Evolutionary conservation across 2,329 filamentous ascomycete genomes (phyloP).

Genomic region (Diaporthe aspalathi): DNA sequence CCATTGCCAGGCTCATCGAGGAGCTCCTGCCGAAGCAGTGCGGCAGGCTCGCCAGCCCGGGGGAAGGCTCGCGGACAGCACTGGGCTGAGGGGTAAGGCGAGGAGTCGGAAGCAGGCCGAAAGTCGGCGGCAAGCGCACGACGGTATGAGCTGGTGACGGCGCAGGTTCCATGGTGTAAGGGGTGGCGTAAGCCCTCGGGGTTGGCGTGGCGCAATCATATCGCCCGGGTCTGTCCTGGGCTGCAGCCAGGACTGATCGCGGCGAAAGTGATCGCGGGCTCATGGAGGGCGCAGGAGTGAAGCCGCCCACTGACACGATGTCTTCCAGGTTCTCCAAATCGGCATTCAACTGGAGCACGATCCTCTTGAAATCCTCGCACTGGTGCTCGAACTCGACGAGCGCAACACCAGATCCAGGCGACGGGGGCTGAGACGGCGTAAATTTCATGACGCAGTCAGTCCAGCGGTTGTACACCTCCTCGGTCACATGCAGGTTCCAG

Average conservation of each 20-base stretch:
- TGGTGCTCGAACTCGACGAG: conserved; percentile 57
- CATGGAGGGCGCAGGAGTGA: conserved; percentile 36
- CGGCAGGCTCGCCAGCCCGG: conserved; percentile 47
- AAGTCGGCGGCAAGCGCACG: conserved; percentile 61
- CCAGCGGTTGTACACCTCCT: conserved; percentile 91
- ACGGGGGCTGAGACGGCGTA: conserved; percentile 73
- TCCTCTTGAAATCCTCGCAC: conserved; percentile 66
- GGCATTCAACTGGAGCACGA: conserved; percentile 67
- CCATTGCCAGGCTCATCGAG: conserved; percentile 72
- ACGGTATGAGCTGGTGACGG: conserved; percentile 56
- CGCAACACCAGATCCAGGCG: conserved; percentile 58
- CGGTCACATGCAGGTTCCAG: conserved; percentile 95
- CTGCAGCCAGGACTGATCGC: conserved; percentile 58
- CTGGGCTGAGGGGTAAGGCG: conserved; percentile 67
- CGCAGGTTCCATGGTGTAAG: conserved; percentile 63
- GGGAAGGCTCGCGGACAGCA: conserved; percentile 70
- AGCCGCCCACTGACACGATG: conserved; percentile 48
- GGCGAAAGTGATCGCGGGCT: conserved; percentile 47
- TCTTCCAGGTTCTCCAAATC: conserved; percentile 69
- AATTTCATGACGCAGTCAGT: conserved; percentile 90
- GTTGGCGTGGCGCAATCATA: conserved; percentile 49
- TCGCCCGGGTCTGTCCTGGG: conserved; percentile 45
- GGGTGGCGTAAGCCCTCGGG: conserved; percentile 54
- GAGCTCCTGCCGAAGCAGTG: conserved; percentile 61
- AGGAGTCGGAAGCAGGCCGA: conserved; percentile 69